A percentile compares a stretch with the other conserved stretches of the same genome.
phyloP scores from a whole-genome alignment of 306 rosid genomes.

The Acacia confusa region DNA sequence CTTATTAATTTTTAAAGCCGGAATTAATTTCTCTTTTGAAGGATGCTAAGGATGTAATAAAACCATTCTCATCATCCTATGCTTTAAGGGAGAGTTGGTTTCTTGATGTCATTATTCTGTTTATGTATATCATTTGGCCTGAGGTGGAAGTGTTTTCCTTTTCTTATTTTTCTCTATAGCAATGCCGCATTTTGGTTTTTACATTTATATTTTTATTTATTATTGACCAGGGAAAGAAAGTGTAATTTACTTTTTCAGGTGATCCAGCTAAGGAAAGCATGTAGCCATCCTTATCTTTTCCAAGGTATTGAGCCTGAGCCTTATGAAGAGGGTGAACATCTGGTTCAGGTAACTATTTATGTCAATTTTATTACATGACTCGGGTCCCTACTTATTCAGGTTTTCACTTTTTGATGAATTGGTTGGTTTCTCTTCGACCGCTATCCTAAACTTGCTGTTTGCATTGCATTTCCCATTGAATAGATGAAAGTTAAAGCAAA shows the following conservation, averaged over 20 bases:
- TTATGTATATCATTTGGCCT: slow-evolving; percentile 20
- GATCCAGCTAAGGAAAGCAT: slow-evolving; percentile 80
- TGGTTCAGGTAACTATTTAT: slow-evolving; percentile 63
- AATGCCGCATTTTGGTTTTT: slow-evolving; percentile 6
- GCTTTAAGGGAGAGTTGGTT: not conserved
- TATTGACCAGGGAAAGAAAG: slow-evolving; percentile 7
- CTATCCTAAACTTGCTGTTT: slow-evolving; percentile 9
- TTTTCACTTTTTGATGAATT: not conserved
- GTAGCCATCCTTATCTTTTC: slow-evolving; percentile 96
- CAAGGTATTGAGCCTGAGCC: slow-evolving; percentile 99
- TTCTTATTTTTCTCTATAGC: not conserved
- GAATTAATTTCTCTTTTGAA: not conserved
- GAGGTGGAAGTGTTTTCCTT: slow-evolving; percentile 1
- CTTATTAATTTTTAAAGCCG: not conserved
- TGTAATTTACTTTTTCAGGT: slow-evolving; percentile 55
- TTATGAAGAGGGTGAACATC: slow-evolving; percentile 95
- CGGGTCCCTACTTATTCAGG: slow-evolving; percentile 1
- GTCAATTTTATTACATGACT: slow-evolving; percentile 15
- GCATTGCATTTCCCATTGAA: slow-evolving; percentile 1
- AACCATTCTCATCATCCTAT: not conserved
- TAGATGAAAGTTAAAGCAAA: not conserved
- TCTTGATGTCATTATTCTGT: slow-evolving; percentile 5
- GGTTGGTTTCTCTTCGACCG: not conserved
- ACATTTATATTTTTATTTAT: slow-evolving; percentile 23
- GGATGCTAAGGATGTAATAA: not conserved